phyloP scores from a whole-genome alignment of 768 basidiomycete species.

The Podaxis mareebaensis region DNA sequence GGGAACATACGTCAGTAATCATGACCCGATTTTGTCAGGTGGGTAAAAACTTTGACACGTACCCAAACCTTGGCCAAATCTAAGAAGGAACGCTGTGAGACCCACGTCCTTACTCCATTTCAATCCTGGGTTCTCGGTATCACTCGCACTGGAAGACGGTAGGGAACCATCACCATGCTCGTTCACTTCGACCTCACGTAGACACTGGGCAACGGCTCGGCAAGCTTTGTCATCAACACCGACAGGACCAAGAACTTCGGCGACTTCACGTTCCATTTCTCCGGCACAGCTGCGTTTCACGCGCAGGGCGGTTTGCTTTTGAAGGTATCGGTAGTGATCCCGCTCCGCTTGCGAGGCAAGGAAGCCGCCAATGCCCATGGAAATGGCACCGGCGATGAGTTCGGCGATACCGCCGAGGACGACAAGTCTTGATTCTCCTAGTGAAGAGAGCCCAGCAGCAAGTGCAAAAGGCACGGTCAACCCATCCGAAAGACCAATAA shows the following conservation, averaged over 20 bases:
- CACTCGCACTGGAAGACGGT: constrained; percentile 27
- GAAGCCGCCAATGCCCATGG: constrained; percentile 99
- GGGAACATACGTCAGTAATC: neutral
- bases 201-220: constrained; percentile 71
- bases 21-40: neutral
- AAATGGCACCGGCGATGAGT: constrained; percentile 93
- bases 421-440: constrained; percentile 90
- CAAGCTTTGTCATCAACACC: constrained; percentile 87
- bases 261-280: constrained; percentile 96
- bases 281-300: constrained; percentile 89
- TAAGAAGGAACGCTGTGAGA: constrained; percentile 89
- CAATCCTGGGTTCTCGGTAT: constrained; percentile 58
- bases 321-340: constrained; percentile 88
- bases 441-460: constrained; percentile 84
- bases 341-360: constrained; percentile 96
- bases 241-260: constrained; percentile 82
- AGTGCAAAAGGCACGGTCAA: constrained; percentile 91
- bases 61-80: constrained; percentile 94
- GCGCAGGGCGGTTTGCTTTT: constrained; percentile 70
- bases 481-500: constrained; percentile 90
- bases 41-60: constrained; percentile 23
- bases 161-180: constrained; percentile 23
- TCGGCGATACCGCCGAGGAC: constrained; percentile 94
- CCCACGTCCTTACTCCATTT: constrained; percentile 81
- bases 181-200: constrained; percentile 67